Conservation (phyloP, 495 filamentous ascomycete species). For the Neurospora hispaniola region DNA sequence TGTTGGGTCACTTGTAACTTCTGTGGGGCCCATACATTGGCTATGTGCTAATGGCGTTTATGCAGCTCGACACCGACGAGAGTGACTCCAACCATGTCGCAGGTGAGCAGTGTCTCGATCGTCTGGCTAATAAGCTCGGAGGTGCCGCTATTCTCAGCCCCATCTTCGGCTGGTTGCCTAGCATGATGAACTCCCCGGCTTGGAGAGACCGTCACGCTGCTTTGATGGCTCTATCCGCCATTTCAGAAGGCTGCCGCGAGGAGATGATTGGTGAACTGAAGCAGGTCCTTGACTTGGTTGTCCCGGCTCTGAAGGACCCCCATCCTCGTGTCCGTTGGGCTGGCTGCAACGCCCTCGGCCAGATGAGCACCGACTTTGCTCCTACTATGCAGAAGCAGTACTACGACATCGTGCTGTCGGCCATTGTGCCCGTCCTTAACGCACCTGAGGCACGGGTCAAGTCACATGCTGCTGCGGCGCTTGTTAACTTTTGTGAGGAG, state of each 20-base stretch:
- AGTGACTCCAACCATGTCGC: constrained; percentile 97
- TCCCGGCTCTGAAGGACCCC: constrained; percentile 81
- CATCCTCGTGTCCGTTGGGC: constrained; percentile 96
- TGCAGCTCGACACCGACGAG: constrained; percentile 72
- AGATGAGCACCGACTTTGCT: constrained; percentile 99
- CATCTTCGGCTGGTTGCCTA: constrained; percentile 93
- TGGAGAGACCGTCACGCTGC: constrained; percentile 97
- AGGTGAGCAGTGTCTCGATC: constrained; percentile 97
- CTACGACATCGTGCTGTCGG: constrained; percentile 70
- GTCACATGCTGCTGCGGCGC: constrained; percentile 88
- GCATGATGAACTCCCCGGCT: constrained; percentile 90
- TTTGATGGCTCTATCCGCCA: constrained; percentile 98
- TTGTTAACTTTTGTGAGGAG: constrained; percentile 99
- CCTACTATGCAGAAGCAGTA: constrained; percentile 98
- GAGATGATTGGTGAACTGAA: constrained; percentile 91
- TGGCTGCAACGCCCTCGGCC: constrained; percentile 95
- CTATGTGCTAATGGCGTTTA: no score
- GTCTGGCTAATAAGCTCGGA: constrained; percentile 93
- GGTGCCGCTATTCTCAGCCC: constrained; percentile 76
- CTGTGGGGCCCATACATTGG: no score
- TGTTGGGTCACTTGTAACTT: no score
- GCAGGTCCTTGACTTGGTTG: constrained; percentile 85
- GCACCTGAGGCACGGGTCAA: constrained; percentile 89
- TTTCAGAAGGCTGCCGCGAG: constrained; percentile 94
- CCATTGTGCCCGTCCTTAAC: constrained; percentile 86